Evolutionary conservation across 768 basidiomycete genomes (phyloP), one percentile per base, ranked within the genome.

Genomic region (Collybiopsis luxurians): DNA sequence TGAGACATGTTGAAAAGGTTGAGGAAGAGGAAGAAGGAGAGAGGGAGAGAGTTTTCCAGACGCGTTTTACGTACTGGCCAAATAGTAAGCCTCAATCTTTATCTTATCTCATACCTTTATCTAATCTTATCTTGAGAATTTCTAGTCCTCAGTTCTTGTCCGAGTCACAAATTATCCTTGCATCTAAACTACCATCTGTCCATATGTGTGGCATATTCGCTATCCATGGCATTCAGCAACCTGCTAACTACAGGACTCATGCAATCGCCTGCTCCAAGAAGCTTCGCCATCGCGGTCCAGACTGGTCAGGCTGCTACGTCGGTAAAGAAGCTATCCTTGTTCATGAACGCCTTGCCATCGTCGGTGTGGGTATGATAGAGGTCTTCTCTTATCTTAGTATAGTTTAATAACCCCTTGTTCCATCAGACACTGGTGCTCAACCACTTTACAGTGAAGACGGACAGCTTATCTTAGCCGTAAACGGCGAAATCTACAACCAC

Each of bases 401-500:
- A 24, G 19, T 31, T 28, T 15, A 30, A 59, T 26, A 53, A 59
- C 58, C 17, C 58, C 34, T 44, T 23, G 6, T 2, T 26, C 42
- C 44, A 40, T 50, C 65, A 98, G 96, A 98, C 67, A 89, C 95
- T 36, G 97, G 97, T 60, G 97, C 97, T 19, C 97, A 99, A 69
- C 97, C 97, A 13, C 80, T 99, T 44, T 72, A 87, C 56, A 94
- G 89, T 73, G 83, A 91, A 23, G 93, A 98, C 62, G 89, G 86
- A 53, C 90, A 89, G 64, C 66, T 86, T 60, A 82, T 88, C 61
- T 87, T 99, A 53, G 84, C 90, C 57, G 97, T 99, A 68, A 99
- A 99, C 72, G 97, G 97, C 51, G 97, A 99, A 74, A 98, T 99
- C 66, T 99, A 99, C 81, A 99, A 98, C 79, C 93, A 98, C 68